Conservation (phyloP, 345 rosid species). For the Rhizophora mangle region DNA sequence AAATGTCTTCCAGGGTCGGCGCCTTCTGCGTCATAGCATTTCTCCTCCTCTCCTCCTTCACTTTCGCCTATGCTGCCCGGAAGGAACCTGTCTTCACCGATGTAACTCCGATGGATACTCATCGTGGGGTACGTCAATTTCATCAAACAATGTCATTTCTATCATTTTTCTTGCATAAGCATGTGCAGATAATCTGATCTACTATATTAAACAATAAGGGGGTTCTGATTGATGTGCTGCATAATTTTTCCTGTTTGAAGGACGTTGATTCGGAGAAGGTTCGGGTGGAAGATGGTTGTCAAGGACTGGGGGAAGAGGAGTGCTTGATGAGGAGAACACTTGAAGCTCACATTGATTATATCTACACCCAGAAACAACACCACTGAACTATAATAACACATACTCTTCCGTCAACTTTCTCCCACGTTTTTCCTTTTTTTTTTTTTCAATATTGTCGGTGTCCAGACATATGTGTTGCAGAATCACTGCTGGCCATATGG, state of each 20-base stretch:
- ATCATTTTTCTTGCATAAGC: not conserved
- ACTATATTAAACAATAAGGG: too few relatives aligned
- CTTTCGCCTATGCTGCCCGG: constrained; percentile 20
- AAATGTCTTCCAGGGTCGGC: constrained; percentile 27
- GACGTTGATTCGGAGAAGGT: not conserved
- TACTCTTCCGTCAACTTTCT: not conserved
- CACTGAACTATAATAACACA: not conserved
- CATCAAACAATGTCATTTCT: not conserved
- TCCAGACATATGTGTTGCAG: too few relatives aligned
- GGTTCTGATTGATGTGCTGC: too few relatives aligned
- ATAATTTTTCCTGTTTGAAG: not conserved
- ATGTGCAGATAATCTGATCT: too few relatives aligned
- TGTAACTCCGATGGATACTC: not conserved
- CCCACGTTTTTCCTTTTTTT: not conserved
- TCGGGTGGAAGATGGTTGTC: constrained; percentile 4
- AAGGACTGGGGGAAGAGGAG: constrained; percentile 15
- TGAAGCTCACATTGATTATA: constrained; percentile 18
- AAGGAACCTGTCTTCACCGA: constrained; percentile 15
- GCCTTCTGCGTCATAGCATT: constrained; percentile 14
- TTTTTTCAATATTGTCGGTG: not conserved
- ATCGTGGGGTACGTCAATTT: constrained; percentile 7
- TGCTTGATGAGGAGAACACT: constrained; percentile 24
- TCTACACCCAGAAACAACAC: constrained; percentile 17
- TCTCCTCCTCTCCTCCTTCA: constrained; percentile 17
- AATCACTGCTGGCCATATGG: too few relatives aligned